Evolutionary conservation across 2,329 filamentous ascomycete species (phyloP), one percentile per base, ranked within the genome.

Genomic region (Fusarium irregulare): DNA sequence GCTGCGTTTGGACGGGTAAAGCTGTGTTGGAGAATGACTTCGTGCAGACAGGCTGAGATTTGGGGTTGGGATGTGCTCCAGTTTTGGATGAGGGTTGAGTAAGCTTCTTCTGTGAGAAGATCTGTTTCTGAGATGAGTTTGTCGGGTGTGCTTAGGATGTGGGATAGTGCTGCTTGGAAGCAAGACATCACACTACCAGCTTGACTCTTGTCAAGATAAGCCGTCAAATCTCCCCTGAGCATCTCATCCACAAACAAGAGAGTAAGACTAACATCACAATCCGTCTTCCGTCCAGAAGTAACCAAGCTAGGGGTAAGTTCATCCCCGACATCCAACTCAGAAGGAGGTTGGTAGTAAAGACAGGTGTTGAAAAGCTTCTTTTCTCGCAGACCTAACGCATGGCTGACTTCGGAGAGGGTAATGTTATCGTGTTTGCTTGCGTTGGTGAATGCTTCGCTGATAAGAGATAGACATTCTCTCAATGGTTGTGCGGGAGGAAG

Each of bases 71-170:
- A 80, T 1, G 77, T 75, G 30, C 82, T 81, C 67, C 82, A 82
- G 53, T 86, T 87, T 78, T 87, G 88, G 10, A 85, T 74, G 44
- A 89, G 83, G 58, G 88, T 86, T 7, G 84, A 80, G 65, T 85
- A 84, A 68, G 90, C 87, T 11, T 83, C 80, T 49, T 87, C 83
- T 14, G 83, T 88, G 70, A 89, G 88, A 5, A 87, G 79, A 73
- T 88, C 84, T 27, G 85, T 76, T 21, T 85, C 78, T 8, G 79
- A 82, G 53, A 88, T 78, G 6, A 78, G 76, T 18, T 77, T 79
- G 12, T 80, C 78, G 0, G 83, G 82, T 6, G 77, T 75, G 4
- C 80, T 77, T 14, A 88, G 66, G 3, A 87, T 81, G 20, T 81
- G 77, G 14, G 81, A 78, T 18, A 89, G 76, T 0, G 87, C 83